A percentile compares a stretch with the other conserved stretches of the same genome.
phyloP scores from a whole-genome alignment of 371 early-diverging fungal genomes.

The Mortierella sp. region DNA sequence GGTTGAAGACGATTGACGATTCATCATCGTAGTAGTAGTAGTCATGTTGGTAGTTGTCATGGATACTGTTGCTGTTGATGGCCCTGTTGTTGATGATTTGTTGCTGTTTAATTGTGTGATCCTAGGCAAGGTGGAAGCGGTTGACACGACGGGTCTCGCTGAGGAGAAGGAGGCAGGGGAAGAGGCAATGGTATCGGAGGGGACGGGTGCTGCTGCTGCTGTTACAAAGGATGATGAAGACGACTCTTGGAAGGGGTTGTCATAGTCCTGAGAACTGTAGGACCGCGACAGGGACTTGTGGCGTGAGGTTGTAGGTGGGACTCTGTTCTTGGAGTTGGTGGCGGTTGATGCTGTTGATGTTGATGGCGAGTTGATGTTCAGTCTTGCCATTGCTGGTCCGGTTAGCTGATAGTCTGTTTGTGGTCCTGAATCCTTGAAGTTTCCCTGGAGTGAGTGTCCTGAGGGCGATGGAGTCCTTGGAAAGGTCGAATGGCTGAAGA shows the following conservation, averaged over 20 bases:
- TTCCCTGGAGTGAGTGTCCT: not conserved
- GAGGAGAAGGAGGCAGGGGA: conserved; percentile 7
- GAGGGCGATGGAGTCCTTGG: not conserved
- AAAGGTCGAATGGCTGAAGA: not conserved
- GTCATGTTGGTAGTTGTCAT: not conserved
- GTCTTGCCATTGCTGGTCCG: conserved; percentile 2
- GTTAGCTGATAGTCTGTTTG: not conserved
- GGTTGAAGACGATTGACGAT: too few species aligned
- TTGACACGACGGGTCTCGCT: not conserved
- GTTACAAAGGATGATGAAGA: not conserved
- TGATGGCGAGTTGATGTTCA: conserved; percentile 18
- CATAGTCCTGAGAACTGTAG: not conserved
- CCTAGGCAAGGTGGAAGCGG: not conserved
- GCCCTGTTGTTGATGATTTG: not conserved
- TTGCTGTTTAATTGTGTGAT: not conserved
- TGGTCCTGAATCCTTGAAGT: not conserved
- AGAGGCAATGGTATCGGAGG: conserved; percentile 20
- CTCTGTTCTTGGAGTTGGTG: not conserved
- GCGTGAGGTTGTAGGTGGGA: too few species aligned
- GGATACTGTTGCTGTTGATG: not conserved
- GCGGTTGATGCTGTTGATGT: not conserved
- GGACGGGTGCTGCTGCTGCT: not conserved
- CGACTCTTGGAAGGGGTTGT: conserved; percentile 33
- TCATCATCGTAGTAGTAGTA: too few species aligned
- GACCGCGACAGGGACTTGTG: not conserved